Percentiles rank a stretch among this genome's conserved stretches.
phyloP scores from a whole-genome alignment of 2,329 filamentous ascomycete genomes.

The Emergomyces pasteurianus region DNA sequence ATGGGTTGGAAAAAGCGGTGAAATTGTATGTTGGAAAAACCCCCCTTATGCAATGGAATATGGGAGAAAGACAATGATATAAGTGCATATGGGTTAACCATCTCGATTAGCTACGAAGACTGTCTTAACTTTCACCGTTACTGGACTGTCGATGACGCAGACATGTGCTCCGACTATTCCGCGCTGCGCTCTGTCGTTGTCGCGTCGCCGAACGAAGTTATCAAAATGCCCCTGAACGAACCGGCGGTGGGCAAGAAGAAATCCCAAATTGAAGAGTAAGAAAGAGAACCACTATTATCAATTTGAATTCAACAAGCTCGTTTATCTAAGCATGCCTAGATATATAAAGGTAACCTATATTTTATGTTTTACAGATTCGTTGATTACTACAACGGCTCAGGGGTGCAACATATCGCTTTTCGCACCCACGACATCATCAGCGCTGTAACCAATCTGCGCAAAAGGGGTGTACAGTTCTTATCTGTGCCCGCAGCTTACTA shows the following conservation, averaged over 20 bases:
- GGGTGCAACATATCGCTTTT: slow-evolving; percentile 83
- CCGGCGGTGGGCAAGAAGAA: slow-evolving; percentile 74
- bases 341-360: slow-evolving; percentile 6
- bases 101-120: slow-evolving; percentile 55
- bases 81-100: neutral
- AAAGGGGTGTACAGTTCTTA: slow-evolving; percentile 79
- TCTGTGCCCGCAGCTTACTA: slow-evolving; percentile 74
- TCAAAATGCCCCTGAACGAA: slow-evolving; percentile 98
- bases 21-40: slow-evolving; percentile 32
- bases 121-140: slow-evolving; percentile 85
- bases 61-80: neutral
- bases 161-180: slow-evolving; percentile 81
- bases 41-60: too few species aligned
- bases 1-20: slow-evolving; percentile 55
- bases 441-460: slow-evolving; percentile 58
- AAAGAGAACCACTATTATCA: neutral
- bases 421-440: slow-evolving; percentile 65
- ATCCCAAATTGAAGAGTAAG: slow-evolving; percentile 78
- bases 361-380: slow-evolving; percentile 34
- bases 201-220: slow-evolving; percentile 64
- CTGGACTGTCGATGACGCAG: slow-evolving; percentile 84
- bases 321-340: neutral
- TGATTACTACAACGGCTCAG: slow-evolving; percentile 72
- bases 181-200: slow-evolving; percentile 79
- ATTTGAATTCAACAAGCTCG: neutral